Base-by-base conservation (phyloP, 164 flowering plant genomes). In the Nymphaea colorata region DNA sequence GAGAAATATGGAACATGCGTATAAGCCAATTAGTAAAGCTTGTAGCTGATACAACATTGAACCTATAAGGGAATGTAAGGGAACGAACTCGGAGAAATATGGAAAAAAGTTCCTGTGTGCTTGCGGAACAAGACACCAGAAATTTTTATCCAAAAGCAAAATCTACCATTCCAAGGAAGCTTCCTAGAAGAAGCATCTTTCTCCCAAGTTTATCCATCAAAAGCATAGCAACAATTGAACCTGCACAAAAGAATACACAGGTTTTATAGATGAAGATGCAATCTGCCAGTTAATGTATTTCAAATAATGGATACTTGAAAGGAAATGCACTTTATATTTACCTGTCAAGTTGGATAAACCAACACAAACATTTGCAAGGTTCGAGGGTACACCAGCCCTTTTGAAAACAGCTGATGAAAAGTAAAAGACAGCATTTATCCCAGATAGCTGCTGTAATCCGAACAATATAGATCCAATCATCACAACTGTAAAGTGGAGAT, bases 191-290 rank as follows among this genome's bases (percentile, higher is more conserved):
- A 47, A 94, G 93, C 62, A 82, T 66, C 69, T 81, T 94, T 78
- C 98, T 84, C 66, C 97, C 98, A 25, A 91, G 76, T 78, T 83
- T 89, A 79, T 94, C 98, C 98, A 94, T 94, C 81, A 91, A 78
- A 66, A 74, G 68, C 90, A 87, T 82, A 36, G 98, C 97, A 68
- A 86, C 62, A 47, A 86, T 14, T 42, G 98, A 93, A 61, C 98
- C 98, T 93, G 81, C 62, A 51, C 57, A 51, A 51, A 51, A 51
- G 8, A 15, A 51, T 25, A 51, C 14, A 3, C 8, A 15, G 57
- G 57, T 51, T 51, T 51, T 8, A 51, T 15, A 51, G 57, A 3
- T 3, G 14, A 51, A 51, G 3, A 51, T 4, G 14, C 12, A 51
- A 51, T 0, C 36, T 25, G 36, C 1, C 36, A 25, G 36, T 25